Base-by-base conservation (phyloP, 768 basidiomycete species). In the Collybia sp. region DNA sequence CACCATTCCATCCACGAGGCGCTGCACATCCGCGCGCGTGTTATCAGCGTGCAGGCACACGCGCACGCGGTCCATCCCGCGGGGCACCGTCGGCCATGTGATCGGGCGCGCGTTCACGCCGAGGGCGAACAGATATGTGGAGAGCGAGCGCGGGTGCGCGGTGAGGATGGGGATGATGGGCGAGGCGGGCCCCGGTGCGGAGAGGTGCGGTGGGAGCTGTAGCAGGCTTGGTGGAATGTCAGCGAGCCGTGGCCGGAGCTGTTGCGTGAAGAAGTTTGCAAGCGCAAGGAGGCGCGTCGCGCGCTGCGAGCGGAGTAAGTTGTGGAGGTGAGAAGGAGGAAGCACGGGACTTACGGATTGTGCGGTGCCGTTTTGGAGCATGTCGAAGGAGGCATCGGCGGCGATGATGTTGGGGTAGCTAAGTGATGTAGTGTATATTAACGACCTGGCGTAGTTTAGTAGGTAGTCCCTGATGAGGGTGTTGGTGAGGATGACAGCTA, bases 371-470 rank as follows among this genome's bases (percentile, higher is more conserved):
- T 85, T 72, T 48, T 77, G 71, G 3, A 96, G 71, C 62, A 92
- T 62, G 57, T 93, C 90, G 59, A 93, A 86, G 0, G 88, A 84
- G 51, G 83, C 85, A 39, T 82, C 78, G 11, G 84, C 76, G 1
- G 88, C 83, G 40, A 92, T 68, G 35, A 94, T 75, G 57, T 82
- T 92, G 11, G 84, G 76, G 53, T 82, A 80, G 49, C 84, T 82
- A 48, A 91, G 74, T 0, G 90, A 79, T 0, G 95, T 97, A 2
- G 93, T 96, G 67, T 93, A 97, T 42, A 97, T 89, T 42, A 97
- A 71, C 2, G 92, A 79, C 19, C 94, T 77, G 0, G 93, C 93
- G 64, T 94, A 98, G 61, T 97, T 97, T 53, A 96, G 66, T 16
- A 97, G 70, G 64, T 93, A 96, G 51, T 88, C 80, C 10, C 85